Base-by-base conservation (phyloP, 2,329 filamentous ascomycete genomes). In the Boeremia lycopersici region DNA sequence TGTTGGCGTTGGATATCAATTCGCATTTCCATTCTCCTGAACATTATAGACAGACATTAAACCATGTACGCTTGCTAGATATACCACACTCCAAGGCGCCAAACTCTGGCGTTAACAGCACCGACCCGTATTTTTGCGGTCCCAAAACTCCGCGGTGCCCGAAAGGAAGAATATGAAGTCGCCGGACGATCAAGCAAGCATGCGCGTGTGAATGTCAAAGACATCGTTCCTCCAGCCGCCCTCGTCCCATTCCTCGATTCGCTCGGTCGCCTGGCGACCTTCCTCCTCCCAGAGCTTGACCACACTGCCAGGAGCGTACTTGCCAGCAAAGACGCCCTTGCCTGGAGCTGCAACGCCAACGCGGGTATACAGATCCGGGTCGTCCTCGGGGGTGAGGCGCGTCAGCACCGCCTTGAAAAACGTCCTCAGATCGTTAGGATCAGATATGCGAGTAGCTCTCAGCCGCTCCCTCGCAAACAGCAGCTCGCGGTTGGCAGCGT, bases 281-380 rank as follows among this genome's bases (percentile, higher is more conserved):
- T 96, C 89, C 61, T 92, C 88, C 62, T 93, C 85, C 91, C 91
- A 96, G n/a, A 96, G 75, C 76, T 90, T 92, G 46, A 95, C 89
- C 25, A 97, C 79, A 73, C 92, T 96, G 0, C 91, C 93, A 0
- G 93, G 93, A 0, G 93, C 88, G 76, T 96, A 97, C 1, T 91
- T 84, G 4, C 89, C 90, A 63, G 86, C 86, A 79, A 98, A 98
- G 0, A 93, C 81, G 28, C 85, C 84, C 60, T 80, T 78, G 13
- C 81, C 78, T 0, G 82, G 84, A 26, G 84, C 79, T 39, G 84
- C 82, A 9, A 96, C 78, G 1, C 91, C 91, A 13, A 96, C 78
- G 2, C 89, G 80, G 1, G 87, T 81, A 60, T 95, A 88, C 1
- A 96, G 64, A 71, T 96, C 90, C 1, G 90, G 88, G 70, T 95